Percentiles rank a stretch among this genome's conserved stretches.
Conservation (phyloP, 2,329 filamentous ascomycete species). For the Keithomyces neogunnii region DNA sequence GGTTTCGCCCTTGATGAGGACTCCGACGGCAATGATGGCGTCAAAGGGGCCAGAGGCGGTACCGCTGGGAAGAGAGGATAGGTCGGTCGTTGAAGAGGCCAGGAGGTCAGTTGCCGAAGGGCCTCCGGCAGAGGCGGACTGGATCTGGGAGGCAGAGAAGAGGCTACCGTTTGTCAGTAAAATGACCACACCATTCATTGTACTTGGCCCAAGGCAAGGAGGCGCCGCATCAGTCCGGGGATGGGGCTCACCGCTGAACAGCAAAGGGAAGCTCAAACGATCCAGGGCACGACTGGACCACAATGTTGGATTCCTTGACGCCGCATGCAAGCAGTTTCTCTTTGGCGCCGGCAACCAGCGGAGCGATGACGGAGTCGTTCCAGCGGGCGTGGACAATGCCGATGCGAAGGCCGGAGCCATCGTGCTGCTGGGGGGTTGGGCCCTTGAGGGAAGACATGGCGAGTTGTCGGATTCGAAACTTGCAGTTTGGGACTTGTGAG, state of each 20-base stretch:
- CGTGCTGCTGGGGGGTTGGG: conserved; percentile 48
- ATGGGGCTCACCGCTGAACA: conserved; percentile 61
- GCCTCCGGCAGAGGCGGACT: conserved; percentile 56
- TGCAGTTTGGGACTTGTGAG: background rate
- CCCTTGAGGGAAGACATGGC: conserved; percentile 38
- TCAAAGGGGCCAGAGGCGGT: conserved; percentile 64
- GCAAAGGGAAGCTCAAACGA: conserved; percentile 92
- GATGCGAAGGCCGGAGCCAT: conserved; percentile 71
- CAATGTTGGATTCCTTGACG: conserved; percentile 81
- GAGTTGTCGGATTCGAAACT: background rate
- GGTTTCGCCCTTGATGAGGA: conserved; percentile 96
- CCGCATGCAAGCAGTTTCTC: conserved; percentile 69
- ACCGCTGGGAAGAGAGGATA: conserved; percentile 38
- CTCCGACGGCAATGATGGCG: conserved; percentile 89
- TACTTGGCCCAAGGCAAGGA: no score
- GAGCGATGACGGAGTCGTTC: conserved; percentile 83
- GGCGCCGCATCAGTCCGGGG: no score
- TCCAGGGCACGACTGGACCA: conserved; percentile 82
- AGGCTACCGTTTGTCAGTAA: conserved; percentile 42
- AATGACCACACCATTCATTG: background rate
- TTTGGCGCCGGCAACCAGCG: conserved; percentile 73
- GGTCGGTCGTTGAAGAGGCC: conserved; percentile 58
- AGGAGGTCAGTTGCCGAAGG: conserved; percentile 71
- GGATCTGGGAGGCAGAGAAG: conserved; percentile 78
- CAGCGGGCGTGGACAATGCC: conserved; percentile 94